Base-by-base conservation (phyloP, 164 flowering plant species). In the Piper longum region DNA sequence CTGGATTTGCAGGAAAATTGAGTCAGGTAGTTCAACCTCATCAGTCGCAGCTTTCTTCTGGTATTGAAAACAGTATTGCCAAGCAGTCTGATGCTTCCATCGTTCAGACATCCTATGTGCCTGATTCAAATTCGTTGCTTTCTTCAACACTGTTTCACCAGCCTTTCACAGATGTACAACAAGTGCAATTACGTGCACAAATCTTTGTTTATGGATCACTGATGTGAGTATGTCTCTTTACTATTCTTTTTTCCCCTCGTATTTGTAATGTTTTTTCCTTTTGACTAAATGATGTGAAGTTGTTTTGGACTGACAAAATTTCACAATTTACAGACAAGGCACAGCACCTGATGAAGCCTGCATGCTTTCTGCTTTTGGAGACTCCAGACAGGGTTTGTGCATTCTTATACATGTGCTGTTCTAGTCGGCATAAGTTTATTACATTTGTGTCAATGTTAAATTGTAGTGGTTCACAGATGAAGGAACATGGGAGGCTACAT, bases 141-240 rank as follows among this genome's bases (percentile, higher is more conserved):
- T 72, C 82, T 66, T 66, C 82, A 43, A 57, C 72, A 54, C 58
- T 75, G 18, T 79, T 80, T 72, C 93, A 81, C 18, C 97, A 85
- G 56, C 67, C 71, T 40, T 69, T 91, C 61, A 82, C 92, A 12
- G 98, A 87, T 75, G 60, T 75, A 60, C 99, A 95, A 67, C 99
- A 95, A 87, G 86, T 91, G 72, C 96, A 95, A 76, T 74, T 95
- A 71, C 96, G 99, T 69, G 98, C 99, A n/a, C 99, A 95, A 80
- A 95, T 95, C 12, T 84, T 89, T 83, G 99, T 95, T 58, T 95
- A 95, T 81, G 99, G 99, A 71, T 87, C 96, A 70, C 71, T 95
- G 54, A 91, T 95, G 99, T 95, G 74, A 82, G 99, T 80, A 7
- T 45, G 12, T 7, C 51, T 57, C n/a, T 48, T 56, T 61, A 4